phyloP scores from a whole-genome alignment of 495 filamentous ascomycete species.

The Talaromyces nanjingensis region DNA sequence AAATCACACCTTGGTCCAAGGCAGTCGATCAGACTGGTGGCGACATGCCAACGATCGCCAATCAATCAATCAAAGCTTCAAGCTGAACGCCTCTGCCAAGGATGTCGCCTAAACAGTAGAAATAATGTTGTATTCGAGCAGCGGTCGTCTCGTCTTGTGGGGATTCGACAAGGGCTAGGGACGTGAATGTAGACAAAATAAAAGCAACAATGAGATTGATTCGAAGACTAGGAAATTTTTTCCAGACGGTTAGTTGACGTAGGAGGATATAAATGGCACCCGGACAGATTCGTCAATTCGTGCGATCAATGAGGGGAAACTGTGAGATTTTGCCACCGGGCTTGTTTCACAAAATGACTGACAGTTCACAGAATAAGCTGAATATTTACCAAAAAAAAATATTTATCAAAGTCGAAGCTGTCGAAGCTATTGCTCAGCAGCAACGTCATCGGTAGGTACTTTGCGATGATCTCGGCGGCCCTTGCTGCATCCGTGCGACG shows the following conservation, averaged over 20 bases:
- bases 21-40: background rate
- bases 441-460: background rate
- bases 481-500: background rate
- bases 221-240: background rate
- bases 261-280: background rate
- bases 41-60: background rate
- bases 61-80: background rate
- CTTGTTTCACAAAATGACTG: background rate
- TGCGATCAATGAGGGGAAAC: background rate
- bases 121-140: background rate
- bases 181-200: background rate
- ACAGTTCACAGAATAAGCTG: background rate
- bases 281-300: background rate
- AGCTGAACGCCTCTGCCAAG: background rate
- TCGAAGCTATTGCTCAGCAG: background rate
- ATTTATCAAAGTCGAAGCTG: background rate
- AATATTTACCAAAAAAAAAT: background rate
- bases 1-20: background rate
- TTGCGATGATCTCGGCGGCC: background rate
- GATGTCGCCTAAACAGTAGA: no score
- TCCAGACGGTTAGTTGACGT: background rate
- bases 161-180: background rate
- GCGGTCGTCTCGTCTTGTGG: background rate
- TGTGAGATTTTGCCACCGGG: background rate
- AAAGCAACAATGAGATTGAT: background rate